These are phyloP conservation scores for Trametes versicolor DNA, from an alignment of 1,284 basidiomycete genomes.

Conservation along the genomic window DNA sequence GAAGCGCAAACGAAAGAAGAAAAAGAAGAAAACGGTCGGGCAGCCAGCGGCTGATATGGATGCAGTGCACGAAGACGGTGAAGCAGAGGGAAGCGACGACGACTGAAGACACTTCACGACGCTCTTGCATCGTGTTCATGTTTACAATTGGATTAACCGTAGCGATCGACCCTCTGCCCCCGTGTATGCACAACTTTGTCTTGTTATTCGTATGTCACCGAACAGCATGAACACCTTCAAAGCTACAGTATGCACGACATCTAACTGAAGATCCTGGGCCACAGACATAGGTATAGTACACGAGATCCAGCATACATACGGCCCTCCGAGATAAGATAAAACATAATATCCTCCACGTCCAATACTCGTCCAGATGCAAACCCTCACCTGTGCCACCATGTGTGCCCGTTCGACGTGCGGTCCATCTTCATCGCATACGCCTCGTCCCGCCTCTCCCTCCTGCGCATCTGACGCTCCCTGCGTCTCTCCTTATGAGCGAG, in stretches of 20 bases:
- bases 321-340: background rate
- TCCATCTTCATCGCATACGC: constrained; percentile 29
- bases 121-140: background rate
- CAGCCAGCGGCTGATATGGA: constrained; percentile 1
- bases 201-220: too few species aligned
- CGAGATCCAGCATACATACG: background rate
- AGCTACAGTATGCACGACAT: too few species aligned
- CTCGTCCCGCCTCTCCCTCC: constrained; percentile 31
- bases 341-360: background rate
- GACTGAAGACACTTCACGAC: background rate
- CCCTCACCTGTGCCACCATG: constrained; percentile 28
- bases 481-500: constrained; percentile 30
- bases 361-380: constrained; percentile 1
- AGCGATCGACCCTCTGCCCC: too few species aligned
- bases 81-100: constrained; percentile 12
- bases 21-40: constrained; percentile 55
- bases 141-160: background rate
- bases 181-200: too few species aligned
- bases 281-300: background rate
- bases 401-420: constrained; percentile 18
- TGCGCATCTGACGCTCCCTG: constrained; percentile 34
- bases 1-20: constrained; percentile 64
- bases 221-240: too few species aligned
- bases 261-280: too few species aligned
- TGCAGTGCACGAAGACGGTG: constrained; percentile 16